Evolutionary conservation across 2,329 filamentous ascomycete species (phyloP), one percentile per base, ranked within the genome.

Genomic region (Xylogone sp.): DNA sequence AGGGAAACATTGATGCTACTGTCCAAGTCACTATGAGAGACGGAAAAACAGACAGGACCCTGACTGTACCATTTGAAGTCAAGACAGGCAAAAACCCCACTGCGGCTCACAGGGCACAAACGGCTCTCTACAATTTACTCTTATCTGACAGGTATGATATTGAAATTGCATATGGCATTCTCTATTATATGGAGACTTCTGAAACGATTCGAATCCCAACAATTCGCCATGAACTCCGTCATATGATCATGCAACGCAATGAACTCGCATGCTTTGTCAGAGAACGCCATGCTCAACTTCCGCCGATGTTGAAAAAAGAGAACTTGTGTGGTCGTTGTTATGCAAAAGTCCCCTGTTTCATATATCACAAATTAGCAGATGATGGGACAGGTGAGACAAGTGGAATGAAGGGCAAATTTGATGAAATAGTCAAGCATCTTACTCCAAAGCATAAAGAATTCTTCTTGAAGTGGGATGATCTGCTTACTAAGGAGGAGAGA

Each of bases 241-340:
- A 97, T 61, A 96, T 99, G 91, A 88, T 99, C 53, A 92, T 97
- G 75, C 88, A 96, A 69, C 87, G 94, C 48, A 99, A 99, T 63
- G 84, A 90, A 59, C 75, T 99, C 18, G 91, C 93, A 2, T 87
- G 87, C 59, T 91, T 90, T 64, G 83, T 97, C 42, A 86, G 90
- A 52, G 86, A 95, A 64, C 84, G 89, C 53, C 85, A 87, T 56
- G 78, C 83, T 12, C 83, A 90, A 55, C 77, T 99, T 21, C 94
- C 94, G 1, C 83, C 87, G 0, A 94, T 99, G 86, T 78, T 95
- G 51, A 87, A 86, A 65, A 90, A 85, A 64, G 83, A 90, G 53
- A 86, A 88, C 66, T 81, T 88, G 59, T 99, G 94, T 66, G 86
- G 83, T 21, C 85, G 83, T 58, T 99, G 94, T 68, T 99, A 96